Evolutionary conservation across 495 filamentous ascomycete genomes (phyloP).

Genomic region (Bryoglossum gracile): DNA sequence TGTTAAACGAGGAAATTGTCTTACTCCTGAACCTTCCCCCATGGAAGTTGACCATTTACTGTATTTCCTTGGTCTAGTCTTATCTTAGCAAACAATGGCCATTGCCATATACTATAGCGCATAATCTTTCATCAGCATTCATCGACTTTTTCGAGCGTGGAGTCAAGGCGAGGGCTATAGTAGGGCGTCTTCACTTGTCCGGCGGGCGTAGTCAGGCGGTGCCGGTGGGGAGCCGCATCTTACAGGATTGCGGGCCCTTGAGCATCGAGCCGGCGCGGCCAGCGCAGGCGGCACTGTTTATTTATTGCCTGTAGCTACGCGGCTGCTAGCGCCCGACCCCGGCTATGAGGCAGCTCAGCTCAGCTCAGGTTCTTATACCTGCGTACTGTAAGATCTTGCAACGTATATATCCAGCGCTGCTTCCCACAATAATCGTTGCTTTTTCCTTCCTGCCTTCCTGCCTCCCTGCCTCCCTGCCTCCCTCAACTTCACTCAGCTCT

Average conservation of each 20-base stretch:
- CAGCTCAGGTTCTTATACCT: no score
- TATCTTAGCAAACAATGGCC: not conserved
- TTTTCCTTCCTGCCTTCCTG: no score
- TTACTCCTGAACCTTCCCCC: not conserved
- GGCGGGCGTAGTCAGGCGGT: not conserved
- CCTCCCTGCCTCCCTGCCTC: no score
- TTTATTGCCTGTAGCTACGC: no score
- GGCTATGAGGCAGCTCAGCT: no score
- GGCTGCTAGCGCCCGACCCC: no score
- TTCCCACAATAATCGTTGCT: no score
- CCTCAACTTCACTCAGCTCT: no score
- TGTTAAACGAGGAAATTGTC: not conserved
- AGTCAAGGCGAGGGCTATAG: not conserved
- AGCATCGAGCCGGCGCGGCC: slow-evolving; percentile 1
- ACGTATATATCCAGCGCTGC: no score
- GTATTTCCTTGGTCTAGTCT: no score
- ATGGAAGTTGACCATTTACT: not conserved
- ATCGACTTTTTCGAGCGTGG: slow-evolving; percentile 6
- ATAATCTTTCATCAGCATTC: not conserved
- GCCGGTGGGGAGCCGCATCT: not conserved
- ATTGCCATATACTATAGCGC: not conserved
- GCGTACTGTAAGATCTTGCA: no score
- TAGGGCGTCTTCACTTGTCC: slow-evolving; percentile 7
- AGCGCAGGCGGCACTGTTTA: no score
- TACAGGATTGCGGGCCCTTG: slow-evolving; percentile 1